phyloP scores from a whole-genome alignment of 169 alveolate species.

The Cryptosporidium sp. region DNA sequence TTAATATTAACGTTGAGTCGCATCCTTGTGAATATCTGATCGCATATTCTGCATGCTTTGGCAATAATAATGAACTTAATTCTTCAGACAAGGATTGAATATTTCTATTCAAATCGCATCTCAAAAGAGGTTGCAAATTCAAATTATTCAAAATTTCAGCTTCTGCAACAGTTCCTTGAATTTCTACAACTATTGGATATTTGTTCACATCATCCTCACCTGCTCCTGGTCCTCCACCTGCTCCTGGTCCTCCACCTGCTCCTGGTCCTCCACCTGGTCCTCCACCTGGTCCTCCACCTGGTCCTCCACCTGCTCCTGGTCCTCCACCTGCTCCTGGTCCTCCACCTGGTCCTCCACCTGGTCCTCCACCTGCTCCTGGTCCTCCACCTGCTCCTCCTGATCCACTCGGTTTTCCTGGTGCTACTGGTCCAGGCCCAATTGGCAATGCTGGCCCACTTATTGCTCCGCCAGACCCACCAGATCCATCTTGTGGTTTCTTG shows the following conservation, averaged over 20 bases:
- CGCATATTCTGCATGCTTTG: background rate
- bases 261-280: too few relatives aligned
- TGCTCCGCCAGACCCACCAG: too few relatives aligned
- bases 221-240: background rate
- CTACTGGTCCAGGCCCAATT: too few relatives aligned
- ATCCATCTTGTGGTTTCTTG: background rate
- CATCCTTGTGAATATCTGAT: conserved; percentile 2
- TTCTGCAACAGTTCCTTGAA: background rate
- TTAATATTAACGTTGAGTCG: background rate
- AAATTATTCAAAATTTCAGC: background rate
- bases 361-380: too few relatives aligned
- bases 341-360: too few relatives aligned
- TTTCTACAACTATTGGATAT: background rate
- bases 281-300: too few relatives aligned
- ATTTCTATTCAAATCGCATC: background rate
- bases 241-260: too few relatives aligned
- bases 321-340: too few relatives aligned
- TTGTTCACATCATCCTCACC: background rate
- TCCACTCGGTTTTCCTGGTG: too few relatives aligned
- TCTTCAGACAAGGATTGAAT: background rate
- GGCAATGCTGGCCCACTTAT: too few relatives aligned
- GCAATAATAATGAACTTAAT: background rate
- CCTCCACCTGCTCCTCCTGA: too few relatives aligned
- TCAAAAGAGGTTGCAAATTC: background rate
- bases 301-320: too few relatives aligned